Evolutionary conservation across 2,329 filamentous ascomycete genomes (phyloP).

Genomic region (Trichoderma sp.): DNA sequence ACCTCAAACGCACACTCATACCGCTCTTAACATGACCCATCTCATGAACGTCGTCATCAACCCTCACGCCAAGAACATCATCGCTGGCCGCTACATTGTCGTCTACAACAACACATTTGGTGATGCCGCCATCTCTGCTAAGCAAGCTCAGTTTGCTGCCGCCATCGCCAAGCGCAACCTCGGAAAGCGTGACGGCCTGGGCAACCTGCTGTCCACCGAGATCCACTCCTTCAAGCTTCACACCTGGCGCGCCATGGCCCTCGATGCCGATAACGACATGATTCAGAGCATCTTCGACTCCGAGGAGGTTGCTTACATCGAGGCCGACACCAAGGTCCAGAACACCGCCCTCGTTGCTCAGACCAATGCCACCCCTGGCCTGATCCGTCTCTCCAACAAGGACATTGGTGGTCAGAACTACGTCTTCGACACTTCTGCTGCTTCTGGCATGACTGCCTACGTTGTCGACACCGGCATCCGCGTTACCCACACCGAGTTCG

Average conservation of each 20-base stretch:
- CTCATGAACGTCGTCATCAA: slow-evolving; percentile 44
- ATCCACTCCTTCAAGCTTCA: slow-evolving; percentile 47
- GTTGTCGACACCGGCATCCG: slow-evolving; percentile 65
- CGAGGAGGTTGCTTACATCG: slow-evolving; percentile 50
- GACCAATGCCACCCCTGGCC: slow-evolving; percentile 51
- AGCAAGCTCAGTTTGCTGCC: slow-evolving; percentile 47
- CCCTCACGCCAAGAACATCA: slow-evolving; percentile 44
- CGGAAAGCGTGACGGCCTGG: slow-evolving; percentile 47
- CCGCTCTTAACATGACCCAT: slow-evolving; percentile 16
- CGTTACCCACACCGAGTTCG: slow-evolving; percentile 53
- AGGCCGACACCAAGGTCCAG: slow-evolving; percentile 51
- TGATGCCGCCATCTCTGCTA: slow-evolving; percentile 47
- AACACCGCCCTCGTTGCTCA: slow-evolving; percentile 47
- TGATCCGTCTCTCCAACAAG: slow-evolving; percentile 52
- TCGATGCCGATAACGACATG: slow-evolving; percentile 51
- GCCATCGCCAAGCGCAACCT: slow-evolving; percentile 57
- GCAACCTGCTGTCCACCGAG: slow-evolving; percentile 46
- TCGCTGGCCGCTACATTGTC: slow-evolving; percentile 61
- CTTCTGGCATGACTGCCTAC: slow-evolving; percentile 57
- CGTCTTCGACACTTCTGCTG: slow-evolving; percentile 51
- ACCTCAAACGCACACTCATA: neutral
- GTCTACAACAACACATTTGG: slow-evolving; percentile 58
- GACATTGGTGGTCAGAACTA: slow-evolving; percentile 32
- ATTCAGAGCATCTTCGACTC: slow-evolving; percentile 48
- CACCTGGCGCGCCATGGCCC: slow-evolving; percentile 51